These are phyloP conservation scores for Annulohypoxylon moriforme DNA, from an alignment of 495 filamentous ascomycete genomes.

Conservation along the genomic window DNA sequence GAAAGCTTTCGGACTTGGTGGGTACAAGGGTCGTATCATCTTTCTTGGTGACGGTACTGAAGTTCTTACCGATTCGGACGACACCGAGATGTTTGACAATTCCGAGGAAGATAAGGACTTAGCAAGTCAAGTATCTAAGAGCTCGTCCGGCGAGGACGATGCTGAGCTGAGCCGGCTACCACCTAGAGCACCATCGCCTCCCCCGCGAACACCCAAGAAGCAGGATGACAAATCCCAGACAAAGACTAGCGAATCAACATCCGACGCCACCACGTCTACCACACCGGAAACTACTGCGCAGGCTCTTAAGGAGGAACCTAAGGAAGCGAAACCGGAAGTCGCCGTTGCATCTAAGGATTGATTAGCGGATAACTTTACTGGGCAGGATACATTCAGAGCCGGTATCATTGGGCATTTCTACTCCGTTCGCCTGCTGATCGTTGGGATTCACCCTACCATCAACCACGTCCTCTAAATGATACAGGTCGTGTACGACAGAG, in stretches of 20 bases:
- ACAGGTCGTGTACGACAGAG: conserved; percentile 34
- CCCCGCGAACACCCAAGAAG: conserved; percentile 45
- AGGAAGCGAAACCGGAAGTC: conserved; percentile 37
- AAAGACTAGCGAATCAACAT: conserved; percentile 29
- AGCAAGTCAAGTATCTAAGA: conserved; percentile 64
- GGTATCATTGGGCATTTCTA: conserved; percentile 16
- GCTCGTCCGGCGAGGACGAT: conserved; percentile 41
- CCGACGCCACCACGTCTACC: conserved; percentile 11
- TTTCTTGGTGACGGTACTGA: conserved; percentile 94
- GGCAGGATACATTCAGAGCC: conserved; percentile 38
- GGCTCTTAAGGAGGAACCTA: conserved; percentile 43
- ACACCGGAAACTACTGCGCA: conserved; percentile 31
- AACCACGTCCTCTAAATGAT: conserved; percentile 26
- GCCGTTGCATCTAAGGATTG: conserved; percentile 42
- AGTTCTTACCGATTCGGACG: conserved; percentile 83
- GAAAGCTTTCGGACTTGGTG: conserved; percentile 66
- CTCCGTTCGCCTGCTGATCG: conserved; percentile 17
- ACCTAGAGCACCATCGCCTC: conserved; percentile 48
- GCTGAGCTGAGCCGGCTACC: conserved; percentile 28
- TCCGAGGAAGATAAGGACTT: conserved; percentile 85
- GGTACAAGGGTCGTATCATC: conserved; percentile 84
- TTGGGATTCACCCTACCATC: conserved; percentile 32
- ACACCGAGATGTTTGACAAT: conserved; percentile 92
- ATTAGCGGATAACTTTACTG: conserved; percentile 21
- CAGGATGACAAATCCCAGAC: conserved; percentile 34